Evolutionary conservation across 1,284 basidiomycete genomes (phyloP), one percentile per base, ranked within the genome.

Genomic region (Malassezia slooffiae): DNA sequence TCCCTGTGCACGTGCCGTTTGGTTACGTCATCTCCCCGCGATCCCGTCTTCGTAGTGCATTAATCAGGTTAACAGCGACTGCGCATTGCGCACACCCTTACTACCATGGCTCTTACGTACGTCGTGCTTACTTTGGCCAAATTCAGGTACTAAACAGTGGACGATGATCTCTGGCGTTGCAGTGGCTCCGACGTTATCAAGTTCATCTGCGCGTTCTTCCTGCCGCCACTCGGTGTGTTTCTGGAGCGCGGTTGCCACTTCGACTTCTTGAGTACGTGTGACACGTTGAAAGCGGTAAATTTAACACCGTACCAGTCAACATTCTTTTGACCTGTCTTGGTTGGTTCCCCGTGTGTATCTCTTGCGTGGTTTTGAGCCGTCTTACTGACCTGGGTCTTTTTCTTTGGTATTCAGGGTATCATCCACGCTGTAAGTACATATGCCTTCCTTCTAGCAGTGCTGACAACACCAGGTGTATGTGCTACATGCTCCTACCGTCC

Each of bases 171-270:
- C n/a, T n/a, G n/a, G n/a, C n/a, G n/a, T 26, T 7, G 3, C n/a
- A 48, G 46, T 34, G 34, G 46, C 17, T 43, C 46, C 16, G 46
- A 52, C 39, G 27, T 49, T 24, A 22, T 50, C 34, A 52, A 57
- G 41, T 28, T 57, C 33, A 48, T 57, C 38, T 43, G 47, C 30
- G 53, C 52, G 19, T 44, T 58, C 44, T 34, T 58, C 39, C 38
- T 58, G 16, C 56, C 56, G 3, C 56, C 56, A 4, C 39, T 58
- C 16, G 56, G 56, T 52, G 56, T 58, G 20, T 58, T 58, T 40
- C 34, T 58, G 35, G 56, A 58, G 48, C 38, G 43, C 26, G 56
- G 56, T 8, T 58, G 56, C 39, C 34, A 41, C 17, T 31, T 27
- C 34, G 38, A 54, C 38, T 54, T 56, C 24, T 48, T 38, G 40